A percentile compares a stretch with the other conserved stretches of the same genome.
phyloP scores from a whole-genome alignment of 2,329 filamentous ascomycete species.

The Alternaria arbusti region DNA sequence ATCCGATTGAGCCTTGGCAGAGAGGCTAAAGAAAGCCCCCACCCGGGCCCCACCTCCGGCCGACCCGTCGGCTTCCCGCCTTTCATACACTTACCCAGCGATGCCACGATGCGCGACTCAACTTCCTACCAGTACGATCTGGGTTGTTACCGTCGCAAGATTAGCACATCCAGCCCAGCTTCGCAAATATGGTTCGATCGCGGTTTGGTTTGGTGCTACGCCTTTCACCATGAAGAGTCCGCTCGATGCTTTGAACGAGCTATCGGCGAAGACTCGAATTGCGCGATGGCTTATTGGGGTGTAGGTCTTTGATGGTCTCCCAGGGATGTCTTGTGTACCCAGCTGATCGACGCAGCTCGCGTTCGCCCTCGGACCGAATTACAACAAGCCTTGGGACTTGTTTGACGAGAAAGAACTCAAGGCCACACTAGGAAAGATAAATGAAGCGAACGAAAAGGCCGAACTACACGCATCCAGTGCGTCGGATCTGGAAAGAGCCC shows the following conservation, averaged over 20 bases:
- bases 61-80: neutral
- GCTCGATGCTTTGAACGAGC: slow-evolving; percentile 68
- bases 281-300: slow-evolving; percentile 73
- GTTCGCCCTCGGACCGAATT: slow-evolving; percentile 76
- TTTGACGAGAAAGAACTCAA: slow-evolving; percentile 69
- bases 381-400: slow-evolving; percentile 78
- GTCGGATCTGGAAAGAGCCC: slow-evolving; percentile 63
- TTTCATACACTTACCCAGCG: neutral
- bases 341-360: slow-evolving; percentile 56
- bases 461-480: slow-evolving; percentile 45
- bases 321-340: neutral
- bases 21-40: neutral
- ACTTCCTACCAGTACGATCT: slow-evolving; percentile 59
- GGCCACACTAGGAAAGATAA: slow-evolving; percentile 57
- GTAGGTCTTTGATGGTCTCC: slow-evolving; percentile 20
- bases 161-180: slow-evolving; percentile 60
- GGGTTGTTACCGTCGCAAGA: slow-evolving; percentile 62
- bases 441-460: slow-evolving; percentile 56
- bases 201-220: slow-evolving; percentile 75
- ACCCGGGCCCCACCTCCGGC: neutral
- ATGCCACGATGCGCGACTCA: slow-evolving; percentile 1
- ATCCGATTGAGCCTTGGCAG: too few species aligned
- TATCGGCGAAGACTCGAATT: slow-evolving; percentile 60
- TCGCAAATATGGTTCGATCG: slow-evolving; percentile 74
- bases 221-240: slow-evolving; percentile 78